Base-by-base conservation (phyloP, 768 basidiomycete species). In the Amanita exitialis region DNA sequence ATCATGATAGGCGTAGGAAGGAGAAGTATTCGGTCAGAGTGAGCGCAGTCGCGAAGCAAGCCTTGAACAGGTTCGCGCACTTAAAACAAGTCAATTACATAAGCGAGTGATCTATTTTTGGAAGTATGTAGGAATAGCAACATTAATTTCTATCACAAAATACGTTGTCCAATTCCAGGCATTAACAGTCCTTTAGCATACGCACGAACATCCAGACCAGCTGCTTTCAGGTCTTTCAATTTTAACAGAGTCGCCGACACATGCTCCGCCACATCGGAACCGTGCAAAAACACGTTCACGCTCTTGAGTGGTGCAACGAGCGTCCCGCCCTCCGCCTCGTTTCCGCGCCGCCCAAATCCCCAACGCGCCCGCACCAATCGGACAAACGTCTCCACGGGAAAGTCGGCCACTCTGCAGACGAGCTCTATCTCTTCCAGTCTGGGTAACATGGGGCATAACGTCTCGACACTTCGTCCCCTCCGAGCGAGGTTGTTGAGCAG, bases 11-110 rank as follows among this genome's bases (percentile, higher is more conserved):
- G 50, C 4, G 27, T 16, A 6, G 42, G 47, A n/a, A 37, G 28
- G 15, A 52, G 50, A n/a, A 27, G 67, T 72, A 6, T 51, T 44
- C 37, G 12, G 32, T 18, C 32, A 44, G 32, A 15, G 32, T 27
- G 27, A 16, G 25, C 21, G 36, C n/a, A 12, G 32, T 23, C 27
- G 35, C 23, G 12, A 3, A 21, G 18, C 27, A n/a, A 28, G 10
- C 2, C 8, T 28, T 10, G 30, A 28, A 28, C 8, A n/a, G n/a
- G n/a, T 28, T 28, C 8, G 28, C 10, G 30, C 10, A 30, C 0
- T 44, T 28, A 10, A 44, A 34, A 18, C 44, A 44, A n/a, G 18
- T 44, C 21, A 7, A 43, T 27, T 30, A 30, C 25, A n/a, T 44
- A 21, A 38, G 12, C 21, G 25, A 6, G 8, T 37, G 3, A 27